Base-by-base conservation (phyloP, 2,329 filamentous ascomycete genomes). In the Pseudomassariella vexata region DNA sequence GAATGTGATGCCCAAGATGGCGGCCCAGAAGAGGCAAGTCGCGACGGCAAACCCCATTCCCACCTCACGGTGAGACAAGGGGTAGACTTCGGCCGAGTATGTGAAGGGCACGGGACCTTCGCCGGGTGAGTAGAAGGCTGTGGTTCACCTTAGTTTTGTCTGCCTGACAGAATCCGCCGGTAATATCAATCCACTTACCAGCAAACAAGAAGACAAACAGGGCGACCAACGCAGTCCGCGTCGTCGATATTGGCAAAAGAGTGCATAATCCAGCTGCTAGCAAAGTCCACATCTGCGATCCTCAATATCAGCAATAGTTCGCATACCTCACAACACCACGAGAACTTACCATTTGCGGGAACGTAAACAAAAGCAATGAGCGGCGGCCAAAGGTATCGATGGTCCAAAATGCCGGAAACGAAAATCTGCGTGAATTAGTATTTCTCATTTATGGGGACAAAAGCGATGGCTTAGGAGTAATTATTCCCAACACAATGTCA, bases 11-110 rank as follows among this genome's bases (percentile, higher is more conserved):
- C 71, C 69, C 27, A 79, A 57, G 0, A 83, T 69, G 0, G 71
- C 65, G 0, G 73, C 74, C 68, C 68, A 76, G 46, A 69, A 69
- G 6, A 81, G 62, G 40, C 76, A 81, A 1, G 76, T 82, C 2
- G 79, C 76, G 7, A 84, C 79, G 6, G 78, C 73, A 56, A 72
- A 83, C 0, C 70, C 71, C 81, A 85, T 85, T 35, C 81, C 81
- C 16, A 84, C 68, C 49, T 85, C 81, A 46, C 81, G 70, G 50
- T 85, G 79, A 2, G 76, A 80, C 1, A 84, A 67, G 0, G 81
- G 80, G 50, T 80, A 85, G 2, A 83, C 76, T 52, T 85, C 81
- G 24, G 80, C 78, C 5, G 68, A 73, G 56, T 84, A 84, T 0
- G 76, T 74, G 48, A 79, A 84, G 0, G 79, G 79, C 6, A 84